Evolutionary conservation across 2,329 filamentous ascomycete genomes (phyloP), one percentile per base, ranked within the genome.

Genomic region (Beauveria sp.): DNA sequence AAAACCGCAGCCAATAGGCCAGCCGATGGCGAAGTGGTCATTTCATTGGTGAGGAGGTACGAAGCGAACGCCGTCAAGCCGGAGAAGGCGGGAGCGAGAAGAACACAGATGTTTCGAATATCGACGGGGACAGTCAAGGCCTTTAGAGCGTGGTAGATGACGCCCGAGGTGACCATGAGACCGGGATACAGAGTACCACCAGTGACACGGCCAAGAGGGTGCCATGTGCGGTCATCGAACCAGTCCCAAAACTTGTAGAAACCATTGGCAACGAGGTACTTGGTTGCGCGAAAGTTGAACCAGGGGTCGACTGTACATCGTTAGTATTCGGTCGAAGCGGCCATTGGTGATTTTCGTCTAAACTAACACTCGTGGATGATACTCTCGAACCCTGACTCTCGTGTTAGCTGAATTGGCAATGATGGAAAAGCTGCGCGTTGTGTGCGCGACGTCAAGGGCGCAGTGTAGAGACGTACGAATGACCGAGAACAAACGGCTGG

Each of bases 191-290:
- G 85, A n/a, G 95, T 99, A 72, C 95, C 95, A 77, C 95, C 95
- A 64, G 95, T 99, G 73, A 99, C 95, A 80, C 95, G 91, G 70
- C 95, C 95, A 65, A 99, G 89, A 69, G 95, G 95, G 78, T 99
- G 93, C 95, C 95, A 99, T 86, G 95, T 99, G 80, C 95, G 88
- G 81, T 99, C 95, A 77, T 99, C 95, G 73, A 99, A 99, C 95
- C 95, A 99, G 76, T 99, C 93, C 95, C 95, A 99, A 75, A 99
- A 99, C 76, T 90, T 92, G 77, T 96, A 96, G 80, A 99, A 98
- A 70, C 95, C 95, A 87, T 99, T 86, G 73, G 93, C 86, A 61
- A 99, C 91, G 61, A 99, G 85, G 73, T 99, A 98, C 78, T 98
- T 98, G 62, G 95, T 98, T 67, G 95, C 95, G 76, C 95, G 85